These are phyloP conservation scores for Trichoderma erinaceum DNA, from an alignment of 495 filamentous ascomycete genomes.

Conservation along the genomic window DNA sequence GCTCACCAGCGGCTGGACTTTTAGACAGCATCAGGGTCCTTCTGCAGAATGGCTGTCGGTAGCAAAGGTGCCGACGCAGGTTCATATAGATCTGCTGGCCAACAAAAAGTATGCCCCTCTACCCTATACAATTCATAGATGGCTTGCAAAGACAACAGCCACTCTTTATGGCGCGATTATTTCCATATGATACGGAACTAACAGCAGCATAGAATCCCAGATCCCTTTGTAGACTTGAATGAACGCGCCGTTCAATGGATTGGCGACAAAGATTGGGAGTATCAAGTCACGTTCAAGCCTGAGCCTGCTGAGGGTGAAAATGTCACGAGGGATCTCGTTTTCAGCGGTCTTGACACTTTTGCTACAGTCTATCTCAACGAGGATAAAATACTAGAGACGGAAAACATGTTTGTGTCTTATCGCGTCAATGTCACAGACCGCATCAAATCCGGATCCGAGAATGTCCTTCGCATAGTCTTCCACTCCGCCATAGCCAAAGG, in stretches of 20 bases:
- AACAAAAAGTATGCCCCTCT: conserved; percentile 26
- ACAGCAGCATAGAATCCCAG: conserved; percentile 30
- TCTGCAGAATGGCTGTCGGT: conserved; percentile 45
- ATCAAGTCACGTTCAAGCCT: conserved; percentile 20
- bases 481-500: conserved; percentile 37
- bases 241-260: conserved; percentile 61
- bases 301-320: conserved; percentile 18
- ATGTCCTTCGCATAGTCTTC: conserved; percentile 35
- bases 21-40: conserved; percentile 35
- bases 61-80: conserved; percentile 51
- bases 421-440: conserved; percentile 50
- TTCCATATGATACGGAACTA: neutral
- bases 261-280: conserved; percentile 58
- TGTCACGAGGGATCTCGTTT: conserved; percentile 48
- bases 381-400: conserved; percentile 47
- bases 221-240: conserved; percentile 59
- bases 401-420: conserved; percentile 66
- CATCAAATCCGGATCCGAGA: conserved; percentile 33
- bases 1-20: conserved; percentile 43
- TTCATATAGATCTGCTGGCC: conserved; percentile 60
- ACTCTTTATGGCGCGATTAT: too few species aligned
- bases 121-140: neutral
- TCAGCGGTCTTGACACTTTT: conserved; percentile 71
- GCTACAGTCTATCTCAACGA: conserved; percentile 61
- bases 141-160: too few species aligned